These are phyloP conservation scores for Lipomyces chichibuensis DNA, from an alignment of 805 yeast species.

Conservation along the genomic window DNA sequence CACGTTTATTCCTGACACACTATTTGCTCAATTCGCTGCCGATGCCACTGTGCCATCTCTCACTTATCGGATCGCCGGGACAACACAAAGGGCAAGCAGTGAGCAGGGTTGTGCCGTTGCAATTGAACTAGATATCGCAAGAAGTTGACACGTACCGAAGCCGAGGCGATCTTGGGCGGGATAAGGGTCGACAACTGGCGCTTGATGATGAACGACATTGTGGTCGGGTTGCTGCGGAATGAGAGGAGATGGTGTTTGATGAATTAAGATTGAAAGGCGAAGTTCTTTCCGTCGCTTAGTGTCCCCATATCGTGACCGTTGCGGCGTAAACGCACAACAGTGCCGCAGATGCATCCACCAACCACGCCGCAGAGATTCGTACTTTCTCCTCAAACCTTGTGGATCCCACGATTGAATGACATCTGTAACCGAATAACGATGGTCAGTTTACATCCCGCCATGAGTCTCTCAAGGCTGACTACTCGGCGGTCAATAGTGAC, in stretches of 20 bases:
- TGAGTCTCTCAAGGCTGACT: conserved; percentile 14
- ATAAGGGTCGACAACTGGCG: conserved; percentile 93
- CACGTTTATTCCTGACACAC: background rate
- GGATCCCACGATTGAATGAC: background rate
- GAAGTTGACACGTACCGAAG: conserved; percentile 62
- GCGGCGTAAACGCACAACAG: conserved; percentile 5
- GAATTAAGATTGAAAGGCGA: background rate
- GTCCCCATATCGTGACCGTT: background rate
- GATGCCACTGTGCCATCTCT: conserved; percentile 1
- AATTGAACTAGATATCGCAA: background rate
- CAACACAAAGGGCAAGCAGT: background rate
- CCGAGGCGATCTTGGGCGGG: conserved; percentile 98
- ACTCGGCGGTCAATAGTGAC: conserved; percentile 3
- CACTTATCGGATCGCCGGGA: background rate
- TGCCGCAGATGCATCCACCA: conserved; percentile 17
- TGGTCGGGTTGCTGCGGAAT: background rate
- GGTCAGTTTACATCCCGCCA: conserved; percentile 19
- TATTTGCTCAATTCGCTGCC: background rate
- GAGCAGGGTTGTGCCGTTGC: background rate
- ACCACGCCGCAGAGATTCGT: conserved; percentile 20
- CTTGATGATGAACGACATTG: conserved; percentile 83
- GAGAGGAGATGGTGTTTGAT: background rate
- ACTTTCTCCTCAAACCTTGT: background rate
- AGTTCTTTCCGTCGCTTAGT: background rate
- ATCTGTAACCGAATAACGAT: conserved; percentile 1